Evolutionary conservation across 1,284 basidiomycete genomes (phyloP).

Genomic region (Ceratobasidium theobromae): DNA sequence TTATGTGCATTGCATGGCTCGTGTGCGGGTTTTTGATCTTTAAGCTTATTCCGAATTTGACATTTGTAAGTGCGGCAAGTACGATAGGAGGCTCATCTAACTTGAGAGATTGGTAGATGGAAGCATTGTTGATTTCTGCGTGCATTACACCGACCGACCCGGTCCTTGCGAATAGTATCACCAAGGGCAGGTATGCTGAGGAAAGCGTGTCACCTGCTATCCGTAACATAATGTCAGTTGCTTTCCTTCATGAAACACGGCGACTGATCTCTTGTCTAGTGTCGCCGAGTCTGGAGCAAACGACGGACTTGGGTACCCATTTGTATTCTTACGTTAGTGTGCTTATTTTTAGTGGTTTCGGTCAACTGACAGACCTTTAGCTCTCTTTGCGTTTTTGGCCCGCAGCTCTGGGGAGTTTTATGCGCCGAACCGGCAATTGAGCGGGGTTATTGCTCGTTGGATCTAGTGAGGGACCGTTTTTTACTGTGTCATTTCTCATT

Average conservation of each 20-base stretch:
- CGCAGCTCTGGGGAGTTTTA: slow-evolving; percentile 21
- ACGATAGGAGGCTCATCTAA: neutral
- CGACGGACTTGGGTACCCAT: slow-evolving; percentile 21
- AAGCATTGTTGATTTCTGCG: slow-evolving; percentile 15
- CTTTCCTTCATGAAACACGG: neutral
- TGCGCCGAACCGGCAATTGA: slow-evolving; percentile 6
- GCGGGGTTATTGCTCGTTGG: slow-evolving; percentile 18
- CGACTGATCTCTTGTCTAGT: neutral
- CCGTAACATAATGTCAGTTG: slow-evolving; percentile 20
- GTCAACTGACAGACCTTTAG: too few species aligned
- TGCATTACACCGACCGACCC: slow-evolving; percentile 31
- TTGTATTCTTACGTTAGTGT: slow-evolving; percentile 22
- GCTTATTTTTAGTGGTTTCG: too few species aligned
- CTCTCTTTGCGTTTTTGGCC: slow-evolving; percentile 14
- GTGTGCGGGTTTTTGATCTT: slow-evolving; percentile 22
- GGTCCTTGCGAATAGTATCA: slow-evolving; percentile 20
- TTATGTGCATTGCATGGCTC: slow-evolving; percentile 29
- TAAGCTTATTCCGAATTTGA: slow-evolving; percentile 25
- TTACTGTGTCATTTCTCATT: neutral
- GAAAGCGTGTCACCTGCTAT: slow-evolving; percentile 1
- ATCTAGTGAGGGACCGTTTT: slow-evolving; percentile 9
- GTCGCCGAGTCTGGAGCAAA: slow-evolving; percentile 26
- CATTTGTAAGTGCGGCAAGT: slow-evolving; percentile 6
- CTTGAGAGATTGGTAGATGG: neutral
- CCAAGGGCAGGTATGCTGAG: slow-evolving; percentile 18